Conservation (phyloP, 2,329 filamentous ascomycete genomes). For the Stagonosporopsis cucurbitacearum region DNA sequence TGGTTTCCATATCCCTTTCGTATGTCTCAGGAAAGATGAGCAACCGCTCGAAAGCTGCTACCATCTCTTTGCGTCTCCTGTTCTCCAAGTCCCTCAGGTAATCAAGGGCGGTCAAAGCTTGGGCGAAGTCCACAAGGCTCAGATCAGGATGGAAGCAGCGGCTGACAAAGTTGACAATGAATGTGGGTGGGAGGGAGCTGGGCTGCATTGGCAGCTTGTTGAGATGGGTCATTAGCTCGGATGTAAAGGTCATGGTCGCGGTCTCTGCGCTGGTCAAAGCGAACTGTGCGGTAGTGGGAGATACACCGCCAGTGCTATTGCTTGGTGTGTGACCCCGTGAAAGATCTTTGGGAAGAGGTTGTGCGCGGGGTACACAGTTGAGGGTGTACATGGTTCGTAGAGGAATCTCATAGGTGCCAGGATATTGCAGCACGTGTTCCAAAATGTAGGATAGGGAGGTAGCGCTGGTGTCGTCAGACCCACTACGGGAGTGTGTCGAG, state of each 20-base stretch:
- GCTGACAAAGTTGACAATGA: slow-evolving; percentile 67
- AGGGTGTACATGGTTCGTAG: slow-evolving; percentile 72
- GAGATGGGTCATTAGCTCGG: slow-evolving; percentile 62
- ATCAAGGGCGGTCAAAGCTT: slow-evolving; percentile 69
- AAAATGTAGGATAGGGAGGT: slow-evolving; percentile 47
- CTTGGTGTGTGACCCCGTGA: slow-evolving; percentile 46
- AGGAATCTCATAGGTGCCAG: slow-evolving; percentile 69
- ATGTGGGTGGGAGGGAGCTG: slow-evolving; percentile 66
- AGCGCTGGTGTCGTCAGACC: slow-evolving; percentile 45
- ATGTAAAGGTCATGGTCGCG: slow-evolving; percentile 56
- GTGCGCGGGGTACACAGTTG: slow-evolving; percentile 64
- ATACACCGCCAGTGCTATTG: slow-evolving; percentile 46
- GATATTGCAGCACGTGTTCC: slow-evolving; percentile 63
- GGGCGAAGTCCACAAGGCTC: slow-evolving; percentile 67
- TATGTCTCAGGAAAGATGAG: slow-evolving; percentile 59
- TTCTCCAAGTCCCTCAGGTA: slow-evolving; percentile 70
- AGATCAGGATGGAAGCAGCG: slow-evolving; percentile 64
- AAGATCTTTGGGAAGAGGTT: slow-evolving; percentile 42
- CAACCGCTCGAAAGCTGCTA: slow-evolving; percentile 60
- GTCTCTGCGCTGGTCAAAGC: slow-evolving; percentile 44
- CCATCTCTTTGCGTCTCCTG: slow-evolving; percentile 64
- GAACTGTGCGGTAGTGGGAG: slow-evolving; percentile 38
- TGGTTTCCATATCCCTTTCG: slow-evolving; percentile 54
- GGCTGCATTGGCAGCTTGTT: slow-evolving; percentile 65
- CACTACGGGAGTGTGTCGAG: slow-evolving; percentile 46